Conservation (phyloP, 495 filamentous ascomycete species). For the Neurospora pannonica region DNA sequence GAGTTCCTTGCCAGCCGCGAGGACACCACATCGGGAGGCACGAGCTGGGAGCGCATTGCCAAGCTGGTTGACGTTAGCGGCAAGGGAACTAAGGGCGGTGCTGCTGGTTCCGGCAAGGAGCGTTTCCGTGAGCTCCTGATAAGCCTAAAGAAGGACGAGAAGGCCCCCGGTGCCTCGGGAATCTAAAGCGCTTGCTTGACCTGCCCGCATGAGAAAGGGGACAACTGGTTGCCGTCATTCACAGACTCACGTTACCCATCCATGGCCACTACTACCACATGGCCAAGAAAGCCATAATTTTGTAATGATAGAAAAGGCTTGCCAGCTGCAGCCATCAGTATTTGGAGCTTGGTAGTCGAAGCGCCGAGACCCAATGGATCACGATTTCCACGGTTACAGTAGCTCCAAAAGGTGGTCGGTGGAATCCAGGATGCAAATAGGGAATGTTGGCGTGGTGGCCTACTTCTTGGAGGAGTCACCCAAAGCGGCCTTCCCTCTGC, state of each 20-base stretch:
- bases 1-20: constrained; percentile 82
- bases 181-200: constrained; percentile 25
- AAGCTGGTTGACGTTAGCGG: constrained; percentile 95
- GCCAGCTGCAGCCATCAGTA: neutral
- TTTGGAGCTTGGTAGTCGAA: neutral
- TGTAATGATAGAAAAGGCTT: neutral
- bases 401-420: neutral
- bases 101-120: constrained; percentile 82
- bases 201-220: neutral
- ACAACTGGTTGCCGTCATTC: neutral
- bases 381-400: neutral
- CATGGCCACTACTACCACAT: neutral
- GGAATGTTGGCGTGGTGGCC: neutral
- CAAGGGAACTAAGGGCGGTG: constrained; percentile 78
- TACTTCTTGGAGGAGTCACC: constrained; percentile 1
- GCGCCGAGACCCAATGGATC: neutral
- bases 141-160: constrained; percentile 85
- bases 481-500: neutral
- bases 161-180: constrained; percentile 75
- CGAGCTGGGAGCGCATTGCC: constrained; percentile 96
- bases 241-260: neutral
- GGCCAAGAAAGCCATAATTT: neutral
- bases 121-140: constrained; percentile 87
- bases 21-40: constrained; percentile 86
- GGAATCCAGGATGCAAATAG: neutral